These are phyloP conservation scores for Cupressus sempervirens DNA, from an alignment of 75 land plant genomes.

Conservation along the genomic window DNA sequence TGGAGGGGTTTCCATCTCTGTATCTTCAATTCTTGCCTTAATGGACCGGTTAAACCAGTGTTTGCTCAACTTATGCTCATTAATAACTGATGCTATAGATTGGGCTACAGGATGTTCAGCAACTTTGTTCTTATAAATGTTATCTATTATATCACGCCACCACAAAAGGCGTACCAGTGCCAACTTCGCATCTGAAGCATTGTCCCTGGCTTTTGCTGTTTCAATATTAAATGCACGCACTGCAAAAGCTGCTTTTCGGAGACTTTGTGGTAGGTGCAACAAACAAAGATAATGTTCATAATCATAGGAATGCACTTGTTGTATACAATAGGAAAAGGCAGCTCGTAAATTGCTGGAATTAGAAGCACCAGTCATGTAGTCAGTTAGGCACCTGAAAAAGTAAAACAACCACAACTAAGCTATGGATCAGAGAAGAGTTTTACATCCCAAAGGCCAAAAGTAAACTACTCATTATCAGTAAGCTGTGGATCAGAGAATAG, in stretches of 20 bases:
- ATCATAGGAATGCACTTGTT: constrained; percentile 85
- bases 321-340: constrained; percentile 92
- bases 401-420: background rate
- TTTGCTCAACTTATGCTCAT: constrained; percentile 75
- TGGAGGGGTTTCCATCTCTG: constrained; percentile 61
- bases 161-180: constrained; percentile 90
- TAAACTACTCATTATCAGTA: background rate
- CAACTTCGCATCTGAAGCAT: constrained; percentile 66
- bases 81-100: constrained; percentile 60
- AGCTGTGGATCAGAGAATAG: background rate
- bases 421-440: background rate
- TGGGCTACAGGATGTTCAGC: constrained; percentile 81
- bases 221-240: constrained; percentile 95
- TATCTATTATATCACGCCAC: constrained; percentile 95
- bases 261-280: constrained; percentile 70
- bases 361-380: constrained; percentile 42
- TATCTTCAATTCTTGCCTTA: constrained; percentile 86
- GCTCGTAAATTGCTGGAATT: constrained; percentile 43
- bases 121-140: constrained; percentile 52
- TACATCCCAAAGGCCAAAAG: background rate
- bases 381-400: background rate
- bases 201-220: constrained; percentile 85
- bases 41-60: constrained; percentile 83
- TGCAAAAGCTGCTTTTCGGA: constrained; percentile 88
- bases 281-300: constrained; percentile 90